Percentiles rank a stretch among this genome's conserved stretches.
Evolutionary conservation across 2,329 filamentous ascomycete genomes (phyloP).

Genomic region (Plenodomus lindquistii): DNA sequence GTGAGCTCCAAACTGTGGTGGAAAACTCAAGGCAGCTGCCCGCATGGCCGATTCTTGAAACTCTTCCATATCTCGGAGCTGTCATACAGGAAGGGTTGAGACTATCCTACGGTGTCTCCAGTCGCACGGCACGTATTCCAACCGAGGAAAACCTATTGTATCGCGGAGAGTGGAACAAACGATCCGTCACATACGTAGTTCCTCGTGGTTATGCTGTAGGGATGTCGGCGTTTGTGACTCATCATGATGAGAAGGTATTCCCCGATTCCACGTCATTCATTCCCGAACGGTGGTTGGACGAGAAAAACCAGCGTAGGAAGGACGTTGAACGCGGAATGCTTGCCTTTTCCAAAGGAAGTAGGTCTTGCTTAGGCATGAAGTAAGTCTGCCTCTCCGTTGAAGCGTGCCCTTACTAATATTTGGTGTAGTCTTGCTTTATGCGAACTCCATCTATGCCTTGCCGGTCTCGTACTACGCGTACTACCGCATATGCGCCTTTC

Average conservation of each 20-base stretch:
- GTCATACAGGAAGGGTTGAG: conserved; percentile 39
- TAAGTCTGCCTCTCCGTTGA: conserved; percentile 15
- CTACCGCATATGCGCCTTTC: conserved; percentile 27
- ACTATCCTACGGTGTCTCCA: conserved; percentile 30
- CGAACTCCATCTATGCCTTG: conserved; percentile 25
- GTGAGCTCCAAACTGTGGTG: conserved; percentile 26
- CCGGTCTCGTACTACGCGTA: conserved; percentile 25
- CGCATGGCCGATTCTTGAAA: conserved; percentile 25
- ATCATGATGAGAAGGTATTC: conserved; percentile 30
- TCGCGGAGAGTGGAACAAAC: conserved; percentile 31
- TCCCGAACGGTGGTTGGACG: conserved; percentile 37
- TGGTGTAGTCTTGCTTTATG: conserved; percentile 23
- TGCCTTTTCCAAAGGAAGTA: conserved; percentile 36
- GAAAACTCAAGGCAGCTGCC: conserved; percentile 18
- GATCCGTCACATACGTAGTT: conserved; percentile 21
- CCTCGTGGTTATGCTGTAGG: conserved; percentile 29
- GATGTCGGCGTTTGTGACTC: conserved; percentile 30
- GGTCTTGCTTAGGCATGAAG: conserved; percentile 41
- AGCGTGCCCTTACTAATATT: conserved; percentile 5
- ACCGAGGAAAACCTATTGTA: conserved; percentile 29
- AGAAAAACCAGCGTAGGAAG: conserved; percentile 25
- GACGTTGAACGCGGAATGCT: conserved; percentile 34
- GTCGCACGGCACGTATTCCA: conserved; percentile 27
- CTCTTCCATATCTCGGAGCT: conserved; percentile 38
- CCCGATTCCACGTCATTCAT: conserved; percentile 28